Percentiles rank a stretch among this genome's conserved stretches.
Conservation (phyloP, 2,329 filamentous ascomycete genomes). For the Fusarium nodosum region DNA sequence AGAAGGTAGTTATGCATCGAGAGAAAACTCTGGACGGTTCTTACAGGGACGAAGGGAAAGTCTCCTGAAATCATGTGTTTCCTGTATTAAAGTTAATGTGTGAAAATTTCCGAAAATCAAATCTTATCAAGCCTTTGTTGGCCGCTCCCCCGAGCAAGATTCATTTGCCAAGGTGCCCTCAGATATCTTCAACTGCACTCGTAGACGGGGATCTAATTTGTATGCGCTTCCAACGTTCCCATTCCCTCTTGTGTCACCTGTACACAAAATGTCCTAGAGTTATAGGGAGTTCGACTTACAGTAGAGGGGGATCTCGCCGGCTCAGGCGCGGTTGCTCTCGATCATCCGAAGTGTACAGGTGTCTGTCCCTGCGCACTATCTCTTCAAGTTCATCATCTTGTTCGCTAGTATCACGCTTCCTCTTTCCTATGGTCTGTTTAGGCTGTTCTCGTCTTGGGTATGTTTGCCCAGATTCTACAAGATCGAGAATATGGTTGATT, state of each 20-base stretch:
- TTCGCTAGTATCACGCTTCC: conserved; percentile 56
- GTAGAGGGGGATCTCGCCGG: not conserved
- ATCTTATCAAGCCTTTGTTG: not conserved
- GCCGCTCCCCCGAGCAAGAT: too few species aligned
- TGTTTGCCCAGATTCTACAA: conserved; percentile 54
- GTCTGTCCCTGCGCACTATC: conserved; percentile 34
- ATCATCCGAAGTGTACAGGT: conserved; percentile 18
- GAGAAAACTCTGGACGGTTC: conserved; percentile 27
- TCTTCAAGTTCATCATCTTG: conserved; percentile 34
- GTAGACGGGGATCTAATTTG: not conserved
- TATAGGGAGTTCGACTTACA: not conserved
- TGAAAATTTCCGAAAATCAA: not conserved
- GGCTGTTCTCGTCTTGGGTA: conserved; percentile 54
- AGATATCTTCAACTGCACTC: not conserved
- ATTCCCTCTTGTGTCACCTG: not conserved
- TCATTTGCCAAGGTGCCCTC: too few species aligned
- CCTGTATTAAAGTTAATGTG: conserved; percentile 30
- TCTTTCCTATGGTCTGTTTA: conserved; percentile 53
- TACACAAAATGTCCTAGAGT: not conserved
- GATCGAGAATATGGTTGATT: conserved; percentile 58
- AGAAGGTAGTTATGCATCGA: conserved; percentile 26
- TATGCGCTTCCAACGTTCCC: not conserved
- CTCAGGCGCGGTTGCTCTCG: not conserved
- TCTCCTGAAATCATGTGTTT: conserved; percentile 42
- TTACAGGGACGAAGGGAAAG: conserved; percentile 41